phyloP scores from a whole-genome alignment of 805 yeast species.

The Jamesozyma gamospora region DNA sequence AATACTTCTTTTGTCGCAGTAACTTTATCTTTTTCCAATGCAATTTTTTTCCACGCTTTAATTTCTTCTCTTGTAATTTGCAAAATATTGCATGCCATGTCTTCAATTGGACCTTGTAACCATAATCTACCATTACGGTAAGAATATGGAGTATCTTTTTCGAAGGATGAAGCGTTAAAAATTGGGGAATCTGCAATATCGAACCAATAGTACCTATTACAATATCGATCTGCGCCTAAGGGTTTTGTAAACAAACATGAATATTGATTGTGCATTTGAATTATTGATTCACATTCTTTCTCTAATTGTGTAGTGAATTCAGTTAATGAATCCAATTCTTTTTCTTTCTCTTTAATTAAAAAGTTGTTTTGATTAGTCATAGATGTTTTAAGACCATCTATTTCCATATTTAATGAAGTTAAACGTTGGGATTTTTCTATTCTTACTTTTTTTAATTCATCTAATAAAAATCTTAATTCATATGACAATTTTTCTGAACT shows the following conservation, averaged over 20 bases:
- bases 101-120: conserved; percentile 79
- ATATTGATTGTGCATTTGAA: conserved; percentile 18
- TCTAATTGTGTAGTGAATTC: conserved; percentile 2
- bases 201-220: conserved; percentile 91
- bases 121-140: conserved; percentile 51
- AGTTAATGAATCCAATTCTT: conserved; percentile 4
- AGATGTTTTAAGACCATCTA: not conserved
- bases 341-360: not conserved
- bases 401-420: not conserved
- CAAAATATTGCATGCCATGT: conserved; percentile 32
- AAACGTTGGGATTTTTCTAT: not conserved
- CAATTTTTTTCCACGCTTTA: conserved; percentile 22
- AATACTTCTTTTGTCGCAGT: conserved; percentile 19
- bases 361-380: not conserved
- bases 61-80: conserved; percentile 18
- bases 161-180: not conserved
- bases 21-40: conserved; percentile 11
- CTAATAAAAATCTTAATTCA: not conserved
- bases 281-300: not conserved
- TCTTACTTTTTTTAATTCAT: not conserved
- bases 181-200: conserved; percentile 47
- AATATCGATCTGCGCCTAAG: conserved; percentile 73
- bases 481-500: conserved; percentile 5
- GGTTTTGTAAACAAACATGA: conserved; percentile 26
- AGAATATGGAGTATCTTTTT: conserved; percentile 35